These are phyloP conservation scores for Lentinula sp. DNA, from an alignment of 768 basidiomycete genomes.

Conservation along the genomic window DNA sequence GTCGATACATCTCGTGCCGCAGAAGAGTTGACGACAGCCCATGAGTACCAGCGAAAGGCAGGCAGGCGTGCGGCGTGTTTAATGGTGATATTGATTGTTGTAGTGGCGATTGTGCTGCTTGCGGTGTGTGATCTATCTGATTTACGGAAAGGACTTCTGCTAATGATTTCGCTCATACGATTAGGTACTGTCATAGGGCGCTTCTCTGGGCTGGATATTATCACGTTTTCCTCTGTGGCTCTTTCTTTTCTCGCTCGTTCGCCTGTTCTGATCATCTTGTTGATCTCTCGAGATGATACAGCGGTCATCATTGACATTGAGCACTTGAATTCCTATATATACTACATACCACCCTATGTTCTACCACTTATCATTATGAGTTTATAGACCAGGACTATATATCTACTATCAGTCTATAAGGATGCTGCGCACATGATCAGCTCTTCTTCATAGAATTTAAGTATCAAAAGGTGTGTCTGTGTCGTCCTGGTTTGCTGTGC, in stretches of 20 bases:
- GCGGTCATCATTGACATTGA: no score
- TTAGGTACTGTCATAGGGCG: background rate
- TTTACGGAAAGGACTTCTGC: background rate
- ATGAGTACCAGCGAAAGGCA: slow-evolving; percentile 92
- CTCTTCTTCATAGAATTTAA: no score
- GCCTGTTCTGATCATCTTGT: no score
- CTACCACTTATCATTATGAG: background rate
- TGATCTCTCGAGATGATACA: no score
- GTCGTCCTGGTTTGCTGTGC: no score
- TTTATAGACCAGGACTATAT: background rate
- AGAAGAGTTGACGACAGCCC: slow-evolving; percentile 82
- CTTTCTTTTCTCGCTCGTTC: background rate
- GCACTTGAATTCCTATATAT: background rate
- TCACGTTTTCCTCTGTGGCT: background rate
- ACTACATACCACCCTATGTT: background rate
- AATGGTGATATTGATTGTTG: slow-evolving; percentile 80
- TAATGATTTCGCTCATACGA: background rate
- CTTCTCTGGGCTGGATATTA: background rate
- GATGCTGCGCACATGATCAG: no score
- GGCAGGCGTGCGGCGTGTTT: slow-evolving; percentile 87
- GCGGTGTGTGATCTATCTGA: slow-evolving; percentile 55
- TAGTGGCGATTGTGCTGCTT: slow-evolving; percentile 81
- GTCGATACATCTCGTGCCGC: slow-evolving; percentile 78
- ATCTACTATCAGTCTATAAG: no score
- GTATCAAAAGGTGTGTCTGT: no score